Base-by-base conservation (phyloP, 192 early-diverging fungal genomes). In the Coemansia sp. region DNA sequence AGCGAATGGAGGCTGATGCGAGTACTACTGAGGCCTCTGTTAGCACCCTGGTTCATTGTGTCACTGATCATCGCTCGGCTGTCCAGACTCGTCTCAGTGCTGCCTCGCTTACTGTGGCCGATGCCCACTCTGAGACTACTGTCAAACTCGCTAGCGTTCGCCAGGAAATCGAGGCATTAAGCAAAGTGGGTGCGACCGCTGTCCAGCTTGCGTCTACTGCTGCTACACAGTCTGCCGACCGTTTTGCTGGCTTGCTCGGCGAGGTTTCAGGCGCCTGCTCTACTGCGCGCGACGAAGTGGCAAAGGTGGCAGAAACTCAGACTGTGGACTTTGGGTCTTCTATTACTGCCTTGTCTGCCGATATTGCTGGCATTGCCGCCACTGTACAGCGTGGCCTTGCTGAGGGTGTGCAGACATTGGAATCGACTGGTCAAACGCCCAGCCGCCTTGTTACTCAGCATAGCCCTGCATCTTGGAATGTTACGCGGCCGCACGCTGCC, bases 381-480 rank as follows among this genome's bases (percentile, higher is more conserved):
- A 5, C 65, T 15, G 55, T 58, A 1, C 31, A 58, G 15, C 55
- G 16, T 2, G 55, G 55, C 0, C 55, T 58, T 13, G 15, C 16
- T 1, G 55, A 58, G 31, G 65, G 65, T 15, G 50, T 76, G 15
- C 38, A 11, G 34, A 31, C 74, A 6, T 62, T 68, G 3, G 64
- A 27, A 2, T 0, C 64, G 1, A 29, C 24, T 2, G 74, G 71
- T 3, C n/a, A 38, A 15, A 73, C 79, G 43, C 73, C 78, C 24
- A 31, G 16, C 53, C 53, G 62, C 31, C 41, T 38, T 39, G 38
- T 67, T 61, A 20, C 11, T 0, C 65, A 62, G 73, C 69, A 5
- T 33, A 18, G 31, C 39, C 39, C 41, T 62, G 66, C 58, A 13
- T 36, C 13, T 20, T 82, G 80, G 80, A 77, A 71, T 29, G 40